phyloP scores from a whole-genome alignment of 1,284 basidiomycete species.

The Flammula alnicola region DNA sequence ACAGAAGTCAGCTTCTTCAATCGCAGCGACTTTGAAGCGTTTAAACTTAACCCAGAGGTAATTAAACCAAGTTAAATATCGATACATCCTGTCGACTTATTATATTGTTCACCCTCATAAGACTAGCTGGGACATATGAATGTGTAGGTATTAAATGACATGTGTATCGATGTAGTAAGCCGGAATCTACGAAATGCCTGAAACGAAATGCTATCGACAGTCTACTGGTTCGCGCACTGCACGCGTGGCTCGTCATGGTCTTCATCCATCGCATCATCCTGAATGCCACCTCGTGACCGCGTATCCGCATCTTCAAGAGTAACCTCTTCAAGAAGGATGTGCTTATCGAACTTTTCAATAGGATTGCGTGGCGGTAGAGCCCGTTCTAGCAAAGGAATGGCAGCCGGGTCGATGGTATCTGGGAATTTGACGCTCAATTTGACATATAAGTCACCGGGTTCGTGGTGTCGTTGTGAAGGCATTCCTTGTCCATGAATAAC shows the following conservation, averaged over 20 bases:
- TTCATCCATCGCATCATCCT: slow-evolving; percentile 74
- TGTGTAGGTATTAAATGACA: slow-evolving; percentile 39
- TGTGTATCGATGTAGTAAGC: slow-evolving; percentile 34
- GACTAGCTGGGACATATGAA: slow-evolving; percentile 56
- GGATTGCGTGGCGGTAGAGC: slow-evolving; percentile 85
- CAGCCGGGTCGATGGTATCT: slow-evolving; percentile 72
- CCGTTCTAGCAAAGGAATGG: slow-evolving; percentile 80
- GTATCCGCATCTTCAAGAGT: slow-evolving; percentile 84
- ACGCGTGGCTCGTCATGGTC: slow-evolving; percentile 81
- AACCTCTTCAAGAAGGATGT: slow-evolving; percentile 83
- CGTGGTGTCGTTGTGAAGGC: slow-evolving; percentile 98
- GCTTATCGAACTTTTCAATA: slow-evolving; percentile 72
- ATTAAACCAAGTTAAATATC: slow-evolving; percentile 1
- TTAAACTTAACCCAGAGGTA: slow-evolving; percentile 84
- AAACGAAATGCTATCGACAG: slow-evolving; percentile 15
- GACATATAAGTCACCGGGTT: slow-evolving; percentile 93
- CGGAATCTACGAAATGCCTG: slow-evolving; percentile 21
- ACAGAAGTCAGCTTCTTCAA: slow-evolving; percentile 93
- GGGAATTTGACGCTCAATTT: slow-evolving; percentile 92
- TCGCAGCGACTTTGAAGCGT: slow-evolving; percentile 73
- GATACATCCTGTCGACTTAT: slow-evolving; percentile 11
- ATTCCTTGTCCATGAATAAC: slow-evolving; percentile 95
- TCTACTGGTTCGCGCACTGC: slow-evolving; percentile 83
- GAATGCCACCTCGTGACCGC: slow-evolving; percentile 63
- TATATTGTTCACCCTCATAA: slow-evolving; percentile 30